Conservation (phyloP, 441 rosid species). For the Croton setiger region DNA sequence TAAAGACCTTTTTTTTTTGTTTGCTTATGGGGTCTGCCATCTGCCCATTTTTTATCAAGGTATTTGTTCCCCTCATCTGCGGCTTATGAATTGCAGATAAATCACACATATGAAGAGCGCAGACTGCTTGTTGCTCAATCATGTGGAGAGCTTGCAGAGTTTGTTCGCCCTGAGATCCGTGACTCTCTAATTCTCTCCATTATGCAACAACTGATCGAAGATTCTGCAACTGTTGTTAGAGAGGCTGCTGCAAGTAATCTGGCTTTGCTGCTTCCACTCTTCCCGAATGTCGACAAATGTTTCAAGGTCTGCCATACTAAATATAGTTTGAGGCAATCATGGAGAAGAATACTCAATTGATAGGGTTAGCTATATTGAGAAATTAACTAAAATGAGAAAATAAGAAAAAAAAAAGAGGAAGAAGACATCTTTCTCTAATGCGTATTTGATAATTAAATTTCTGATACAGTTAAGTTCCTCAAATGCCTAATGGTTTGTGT, state of each 20-base stretch:
- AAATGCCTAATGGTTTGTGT: conserved; percentile 33
- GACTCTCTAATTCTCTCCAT: conserved; percentile 96
- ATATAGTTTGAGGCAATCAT: conserved; percentile 73
- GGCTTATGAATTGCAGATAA: conserved; percentile 56
- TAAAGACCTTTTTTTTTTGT: conserved; percentile 15
- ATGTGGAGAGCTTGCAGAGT: conserved; percentile 96
- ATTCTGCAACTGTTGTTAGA: conserved; percentile 90
- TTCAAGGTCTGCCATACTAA: conserved; percentile 96
- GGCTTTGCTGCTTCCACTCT: conserved; percentile 92
- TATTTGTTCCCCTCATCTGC: conserved; percentile 17
- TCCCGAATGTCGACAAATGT: conserved; percentile 92
- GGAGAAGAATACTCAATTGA: conserved; percentile 77
- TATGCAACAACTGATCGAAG: conserved; percentile 90
- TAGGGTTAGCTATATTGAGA: conserved; percentile 70
- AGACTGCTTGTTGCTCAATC: conserved; percentile 98
- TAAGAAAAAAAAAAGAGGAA: background rate
- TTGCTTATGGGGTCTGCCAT: conserved; percentile 11
- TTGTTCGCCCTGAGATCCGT: conserved; percentile 90
- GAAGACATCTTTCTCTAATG: background rate
- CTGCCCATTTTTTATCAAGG: conserved; percentile 16
- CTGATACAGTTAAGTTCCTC: conserved; percentile 21
- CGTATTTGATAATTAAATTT: background rate
- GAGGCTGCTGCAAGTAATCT: conserved; percentile 96
- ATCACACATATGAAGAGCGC: conserved; percentile 95
- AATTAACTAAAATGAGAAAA: conserved; percentile 36